phyloP scores from a whole-genome alignment of 805 yeast genomes.

The Priceomyces fermenticarens region DNA sequence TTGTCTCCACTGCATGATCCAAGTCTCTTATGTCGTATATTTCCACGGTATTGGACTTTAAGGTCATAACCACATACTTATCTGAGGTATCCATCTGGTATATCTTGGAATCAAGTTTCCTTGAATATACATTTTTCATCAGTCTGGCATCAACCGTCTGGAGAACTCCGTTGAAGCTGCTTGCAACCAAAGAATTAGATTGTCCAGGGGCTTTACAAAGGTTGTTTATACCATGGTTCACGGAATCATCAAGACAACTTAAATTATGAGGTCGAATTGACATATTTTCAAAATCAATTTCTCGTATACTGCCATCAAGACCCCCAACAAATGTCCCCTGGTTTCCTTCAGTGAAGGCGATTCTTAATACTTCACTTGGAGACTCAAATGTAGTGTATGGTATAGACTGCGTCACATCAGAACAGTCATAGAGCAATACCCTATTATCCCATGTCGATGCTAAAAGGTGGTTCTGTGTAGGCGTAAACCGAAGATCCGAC shows the following conservation, averaged over 20 bases:
- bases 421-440: constrained; percentile 40
- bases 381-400: constrained; percentile 10
- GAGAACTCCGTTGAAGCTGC: constrained; percentile 61
- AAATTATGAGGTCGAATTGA: constrained; percentile 10
- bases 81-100: constrained; percentile 58
- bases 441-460: constrained; percentile 60
- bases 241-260: constrained; percentile 6
- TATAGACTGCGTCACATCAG: constrained; percentile 13
- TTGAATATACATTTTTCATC: constrained; percentile 9
- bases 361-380: constrained; percentile 22
- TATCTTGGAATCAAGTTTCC: constrained; percentile 45
- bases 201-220: constrained; percentile 20
- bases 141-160: constrained; percentile 43
- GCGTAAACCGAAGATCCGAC: constrained; percentile 41
- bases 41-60: constrained; percentile 51
- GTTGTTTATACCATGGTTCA: constrained; percentile 33
- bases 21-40: constrained; percentile 55
- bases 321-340: constrained; percentile 44
- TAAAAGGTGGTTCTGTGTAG: constrained; percentile 33
- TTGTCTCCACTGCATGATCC: constrained; percentile 41
- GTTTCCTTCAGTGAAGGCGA: constrained; percentile 23
- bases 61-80: constrained; percentile 48
- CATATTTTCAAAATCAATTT: constrained; percentile 48
- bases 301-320: constrained; percentile 52
- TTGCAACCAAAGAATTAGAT: constrained; percentile 42